Evolutionary conservation across 129 eudicot genomes (phyloP), one percentile per base, ranked within the genome.

Genomic region (Flaveria trinervia): DNA sequence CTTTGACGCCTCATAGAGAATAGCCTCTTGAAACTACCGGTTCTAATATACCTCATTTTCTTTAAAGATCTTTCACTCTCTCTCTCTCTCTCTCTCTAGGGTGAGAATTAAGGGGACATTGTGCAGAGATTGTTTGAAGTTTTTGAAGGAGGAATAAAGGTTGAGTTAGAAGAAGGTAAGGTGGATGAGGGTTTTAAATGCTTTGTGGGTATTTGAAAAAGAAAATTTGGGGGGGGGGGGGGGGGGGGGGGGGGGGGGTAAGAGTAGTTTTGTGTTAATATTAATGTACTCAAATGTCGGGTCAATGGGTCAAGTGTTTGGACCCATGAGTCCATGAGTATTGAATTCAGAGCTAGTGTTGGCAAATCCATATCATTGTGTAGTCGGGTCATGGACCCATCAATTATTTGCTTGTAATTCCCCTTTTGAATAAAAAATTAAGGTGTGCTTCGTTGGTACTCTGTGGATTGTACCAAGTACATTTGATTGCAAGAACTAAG

Each of bases 11-110:
- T 84, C 76, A 87, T 73, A 10, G 99, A 91, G 75, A 94, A 94
- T 9, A 94, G 89, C 81, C 92, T 83, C 87, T 89, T 94, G 72
- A 94, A 81, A 77, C 97, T 94, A 33, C 88, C 89, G 26, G 93
- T 86, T 65, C 97, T 81, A 25, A 92, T 87, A 81, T 87, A 94
- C 86, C 68, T 94, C 97, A 86, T 92, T 73, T 67, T 75, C 52
- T 62, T 64, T 50, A 20, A 15, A 41, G 1, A 33, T 67, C 39
- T 67, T 11, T 67, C 18, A 14, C 22, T 0, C 22, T 36, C 81
- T 76, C 74, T 76, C 74, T 82, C 81, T 76, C 74, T 76, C 74
- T 82, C 74, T 82, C 78, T 71, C 85, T 76, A 50, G 68, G 64
- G 61, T 73, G 20, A 77, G 82, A 18, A 77, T 82, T 77, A 77